Evolutionary conservation across 108 stramenopile genomes (phyloP), one percentile per base, ranked within the genome.

Genomic region (Bacterosira constricta): DNA sequence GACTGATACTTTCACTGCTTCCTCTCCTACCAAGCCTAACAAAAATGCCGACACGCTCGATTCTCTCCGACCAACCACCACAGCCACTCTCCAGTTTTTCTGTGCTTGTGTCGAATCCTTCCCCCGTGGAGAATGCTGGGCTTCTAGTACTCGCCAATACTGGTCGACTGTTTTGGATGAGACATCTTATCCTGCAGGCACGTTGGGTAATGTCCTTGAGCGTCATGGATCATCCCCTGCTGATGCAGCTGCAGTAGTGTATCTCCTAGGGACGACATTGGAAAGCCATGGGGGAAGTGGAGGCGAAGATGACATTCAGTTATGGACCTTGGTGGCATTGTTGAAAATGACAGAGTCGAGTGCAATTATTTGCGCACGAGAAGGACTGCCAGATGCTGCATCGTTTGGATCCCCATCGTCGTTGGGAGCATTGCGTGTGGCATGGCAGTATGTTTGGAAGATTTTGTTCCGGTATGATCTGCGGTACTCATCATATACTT

Each of bases 121-220:
- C 56, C 93, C 93, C 36, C 49, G 78, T 15, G 93, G 93, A 13
- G 82, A 85, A 54, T 94, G 93, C 62, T 94, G 89, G 89, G 62
- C 87, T 55, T 86, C 84, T 20, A 79, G 66, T 53, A 56, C 80
- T 26, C 54, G 65, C 5, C 50, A 69, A 51, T 31, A 69, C 52
- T 87, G 88, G 88, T 77, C 73, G n/a, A 81, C 70, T 37, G 50
- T 79, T 42, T 68, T 82, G 29, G 81, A 78, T 21, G 71, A 73
- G 36, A 55, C 53, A 38, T 21, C 31, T 8, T 80, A 73, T 45
- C 67, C 71, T 25, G 72, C 47, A 42, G 66, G 71, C 49, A 66
- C 52, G 10, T 59, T 69, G n/a, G 75, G 76, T 29, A 73, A 69
- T 32, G 53, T 81, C n/a, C 30, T 72, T 17, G 73, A 83, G 15